A percentile compares a stretch with the other conserved stretches of the same genome.
These are phyloP conservation scores for Mortierella claussenii DNA, from an alignment of 192 early-diverging fungal species.

Conservation along the genomic window DNA sequence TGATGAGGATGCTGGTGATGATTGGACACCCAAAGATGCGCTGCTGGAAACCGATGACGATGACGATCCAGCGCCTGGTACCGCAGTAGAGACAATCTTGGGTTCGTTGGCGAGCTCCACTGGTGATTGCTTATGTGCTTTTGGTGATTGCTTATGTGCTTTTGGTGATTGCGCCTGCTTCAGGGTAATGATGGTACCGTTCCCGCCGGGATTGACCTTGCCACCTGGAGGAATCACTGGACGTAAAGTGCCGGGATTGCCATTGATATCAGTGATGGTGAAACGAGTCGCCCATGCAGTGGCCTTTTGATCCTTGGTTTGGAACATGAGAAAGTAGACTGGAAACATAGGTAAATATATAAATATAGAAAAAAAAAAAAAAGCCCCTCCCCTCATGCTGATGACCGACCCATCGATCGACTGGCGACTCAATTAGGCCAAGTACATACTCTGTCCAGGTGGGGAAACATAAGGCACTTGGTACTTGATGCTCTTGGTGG, in stretches of 20 bases:
- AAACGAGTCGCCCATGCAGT: constrained; percentile 48
- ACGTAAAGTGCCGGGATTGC: constrained; percentile 20
- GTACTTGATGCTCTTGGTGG: constrained; percentile 24
- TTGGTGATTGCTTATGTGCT: neutral
- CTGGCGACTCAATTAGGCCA: too few relatives aligned
- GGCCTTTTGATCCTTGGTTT: constrained; percentile 22
- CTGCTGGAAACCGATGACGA: too few relatives aligned
- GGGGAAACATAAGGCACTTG: constrained; percentile 35
- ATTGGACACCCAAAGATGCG: too few relatives aligned
- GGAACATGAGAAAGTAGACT: constrained; percentile 53
- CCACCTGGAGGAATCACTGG: constrained; percentile 32
- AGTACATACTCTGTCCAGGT: constrained; percentile 37
- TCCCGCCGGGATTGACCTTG: constrained; percentile 40
- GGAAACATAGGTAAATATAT: neutral
- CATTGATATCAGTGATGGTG: constrained; percentile 32
- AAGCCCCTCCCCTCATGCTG: too few relatives aligned
- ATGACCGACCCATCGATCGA: too few relatives aligned
- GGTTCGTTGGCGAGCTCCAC: neutral
- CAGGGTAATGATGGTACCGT: constrained; percentile 12
- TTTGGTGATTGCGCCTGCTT: neutral
- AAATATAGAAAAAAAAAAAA: neutral
- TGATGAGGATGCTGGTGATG: neutral
- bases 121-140: neutral
- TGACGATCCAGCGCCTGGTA: too few relatives aligned
- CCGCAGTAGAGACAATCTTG: too few relatives aligned